Evolutionary conservation across 192 early-diverging fungal species (phyloP), one percentile per base, ranked within the genome.

Genomic region (Rhizoclosmatium globosum): DNA sequence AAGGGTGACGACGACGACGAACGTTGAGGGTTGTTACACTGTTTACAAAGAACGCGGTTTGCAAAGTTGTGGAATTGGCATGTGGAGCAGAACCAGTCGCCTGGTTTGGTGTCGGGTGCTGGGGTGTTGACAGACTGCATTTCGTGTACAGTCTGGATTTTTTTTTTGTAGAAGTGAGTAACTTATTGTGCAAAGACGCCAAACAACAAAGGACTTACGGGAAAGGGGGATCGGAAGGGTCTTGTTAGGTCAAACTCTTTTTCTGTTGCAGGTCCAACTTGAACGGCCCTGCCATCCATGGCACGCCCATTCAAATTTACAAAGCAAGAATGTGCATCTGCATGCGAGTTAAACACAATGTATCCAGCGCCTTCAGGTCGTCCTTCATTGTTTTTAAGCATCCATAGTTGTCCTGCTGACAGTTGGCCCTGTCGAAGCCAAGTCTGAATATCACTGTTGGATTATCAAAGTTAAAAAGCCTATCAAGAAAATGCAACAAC

Each of bases 1-100:
- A 21, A 38, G 11, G 61, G 21, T 17, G 39, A 41, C 11, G 61
- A 7, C 23, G 23, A 64, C 7, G 39, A 64, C 11, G 73, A 2
- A 64, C 88, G 70, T 85, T 82, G 38, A 87, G 84, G 83, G 0
- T 85, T 82, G 75, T 89, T 86, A 81, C 93, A 94, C 76, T 93
- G 93, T 74, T 91, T 85, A 76, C 93, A 94, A 3, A 83, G 81
- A 41, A 87, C 74, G 38, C 91, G 77, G 3, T 87, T 87, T 6
- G 93, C 89, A 81, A 92, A 94, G 79, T 94, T 94, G 71, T 90
- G 89, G 71, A 89, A 94, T 15, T 87, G 83, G 78, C 92, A 93
- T 42, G 87, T 83, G 61, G 88, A 75, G 78, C 92, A 94, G n/a
- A 89, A 82, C 93, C 93, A 94, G 78, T 94, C 93, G 9, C 92